phyloP scores from a whole-genome alignment of 176 grass and related monocot genomes.

The Bothriochloa decipiens region DNA sequence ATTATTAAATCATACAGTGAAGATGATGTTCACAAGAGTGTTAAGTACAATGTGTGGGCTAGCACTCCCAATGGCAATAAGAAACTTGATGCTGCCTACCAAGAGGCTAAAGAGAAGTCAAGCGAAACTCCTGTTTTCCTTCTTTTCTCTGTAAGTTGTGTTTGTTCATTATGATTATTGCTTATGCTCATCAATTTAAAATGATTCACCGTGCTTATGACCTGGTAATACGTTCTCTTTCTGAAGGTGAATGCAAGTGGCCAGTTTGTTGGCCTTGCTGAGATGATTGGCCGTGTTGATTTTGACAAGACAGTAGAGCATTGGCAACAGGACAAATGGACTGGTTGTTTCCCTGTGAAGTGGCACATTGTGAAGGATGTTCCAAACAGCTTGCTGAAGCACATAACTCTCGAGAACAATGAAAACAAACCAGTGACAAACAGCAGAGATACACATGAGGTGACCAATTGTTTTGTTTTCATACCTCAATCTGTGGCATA shows the following conservation, averaged over 20 bases:
- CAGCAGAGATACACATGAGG: conserved; percentile 94
- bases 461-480: conserved; percentile 29
- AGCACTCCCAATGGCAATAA: conserved; percentile 93
- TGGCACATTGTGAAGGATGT: conserved; percentile 99
- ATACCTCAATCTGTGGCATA: neutral
- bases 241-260: conserved; percentile 78
- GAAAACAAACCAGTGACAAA: conserved; percentile 96
- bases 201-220: neutral
- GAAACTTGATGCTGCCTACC: conserved; percentile 81
- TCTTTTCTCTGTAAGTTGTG: conserved; percentile 85
- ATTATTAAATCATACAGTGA: conserved; percentile 96
- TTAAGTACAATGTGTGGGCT: conserved; percentile 92
- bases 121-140: conserved; percentile 68
- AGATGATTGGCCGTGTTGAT: conserved; percentile 85
- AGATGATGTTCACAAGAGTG: conserved; percentile 93
- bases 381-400: conserved; percentile 81
- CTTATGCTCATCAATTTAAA: neutral
- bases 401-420: conserved; percentile 88
- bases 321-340: conserved; percentile 98
- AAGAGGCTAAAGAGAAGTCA: conserved; percentile 69
- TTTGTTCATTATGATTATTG: neutral
- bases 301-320: conserved; percentile 84
- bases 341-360: conserved; percentile 88
- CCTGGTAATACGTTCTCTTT: neutral
- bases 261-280: conserved; percentile 85